phyloP scores from a whole-genome alignment of 2,329 filamentous ascomycete species.

The Penicillium sp. region DNA sequence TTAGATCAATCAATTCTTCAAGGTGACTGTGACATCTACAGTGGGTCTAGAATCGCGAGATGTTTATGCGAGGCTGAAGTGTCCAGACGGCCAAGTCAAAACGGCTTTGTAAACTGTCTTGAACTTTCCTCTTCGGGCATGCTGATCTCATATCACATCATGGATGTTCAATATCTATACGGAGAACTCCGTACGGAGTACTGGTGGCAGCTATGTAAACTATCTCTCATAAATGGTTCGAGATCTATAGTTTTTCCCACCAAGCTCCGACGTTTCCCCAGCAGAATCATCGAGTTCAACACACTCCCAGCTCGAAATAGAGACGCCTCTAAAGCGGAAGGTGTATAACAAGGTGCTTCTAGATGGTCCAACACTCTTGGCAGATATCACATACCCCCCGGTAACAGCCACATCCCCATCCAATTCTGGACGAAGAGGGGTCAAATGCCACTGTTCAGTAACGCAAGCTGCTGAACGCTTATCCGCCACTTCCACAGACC shows the following conservation, averaged over 20 bases:
- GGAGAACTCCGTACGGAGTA: too few relatives aligned
- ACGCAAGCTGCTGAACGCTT: neutral
- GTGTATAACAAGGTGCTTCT: conserved; percentile 15
- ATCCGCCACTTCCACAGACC: conserved; percentile 9
- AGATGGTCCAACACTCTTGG: neutral
- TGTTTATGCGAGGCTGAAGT: neutral
- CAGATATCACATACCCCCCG: conserved; percentile 20
- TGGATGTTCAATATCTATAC: neutral
- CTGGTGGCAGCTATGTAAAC: neutral
- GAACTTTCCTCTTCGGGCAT: neutral
- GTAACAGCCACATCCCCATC: neutral
- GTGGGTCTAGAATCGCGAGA: neutral
- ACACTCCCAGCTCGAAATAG: conserved; percentile 26
- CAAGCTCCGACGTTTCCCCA: neutral
- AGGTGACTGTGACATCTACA: neutral
- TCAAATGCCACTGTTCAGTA: conserved; percentile 10
- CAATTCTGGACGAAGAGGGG: conserved; percentile 1
- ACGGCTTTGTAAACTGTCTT: neutral
- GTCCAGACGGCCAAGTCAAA: neutral
- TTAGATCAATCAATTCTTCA: neutral
- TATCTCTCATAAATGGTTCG: neutral
- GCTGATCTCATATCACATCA: neutral
- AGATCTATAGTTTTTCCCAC: neutral
- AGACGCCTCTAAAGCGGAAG: conserved; percentile 31
- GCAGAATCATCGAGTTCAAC: neutral